Conservation (phyloP, 352 stramenopile species). For the Globisporangium rhizosaccharum region DNA sequence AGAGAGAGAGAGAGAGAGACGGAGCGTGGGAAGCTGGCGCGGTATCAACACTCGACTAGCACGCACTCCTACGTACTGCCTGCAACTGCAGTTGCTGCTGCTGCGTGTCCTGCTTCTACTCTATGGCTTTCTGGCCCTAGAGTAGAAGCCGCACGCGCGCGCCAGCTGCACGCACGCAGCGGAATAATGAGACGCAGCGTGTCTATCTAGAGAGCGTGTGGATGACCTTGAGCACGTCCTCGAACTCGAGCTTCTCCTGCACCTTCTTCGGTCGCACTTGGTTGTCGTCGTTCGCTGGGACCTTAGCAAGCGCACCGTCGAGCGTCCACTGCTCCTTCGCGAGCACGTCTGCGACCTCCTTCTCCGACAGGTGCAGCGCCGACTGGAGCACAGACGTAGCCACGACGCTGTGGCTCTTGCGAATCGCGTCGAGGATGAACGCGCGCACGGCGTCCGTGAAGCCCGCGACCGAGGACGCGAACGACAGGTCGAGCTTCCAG, state of each 20-base stretch:
- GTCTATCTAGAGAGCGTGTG: conserved; percentile 81
- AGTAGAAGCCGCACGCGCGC: no score
- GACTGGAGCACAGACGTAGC: conserved; percentile 52
- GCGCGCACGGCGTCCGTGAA: conserved; percentile 70
- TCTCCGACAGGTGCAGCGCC: conserved; percentile 65
- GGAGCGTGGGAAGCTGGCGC: background rate
- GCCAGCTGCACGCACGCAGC: background rate
- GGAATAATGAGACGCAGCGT: conserved; percentile 13
- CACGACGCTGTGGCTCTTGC: conserved; percentile 70
- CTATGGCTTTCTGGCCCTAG: no score
- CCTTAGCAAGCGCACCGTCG: conserved; percentile 41
- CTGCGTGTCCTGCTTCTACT: no score
- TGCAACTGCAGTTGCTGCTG: background rate
- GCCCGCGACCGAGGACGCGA: conserved; percentile 56
- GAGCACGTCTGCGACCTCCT: conserved; percentile 50
- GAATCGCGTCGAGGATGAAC: conserved; percentile 69
- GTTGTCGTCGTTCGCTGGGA: conserved; percentile 77
- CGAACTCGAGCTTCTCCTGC: conserved; percentile 83
- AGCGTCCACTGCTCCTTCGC: conserved; percentile 70
- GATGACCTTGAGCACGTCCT: conserved; percentile 85
- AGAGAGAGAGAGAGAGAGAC: background rate
- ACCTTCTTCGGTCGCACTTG: conserved; percentile 86
- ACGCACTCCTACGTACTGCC: background rate
- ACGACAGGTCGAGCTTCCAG: conserved; percentile 62
- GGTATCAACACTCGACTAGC: background rate